These are phyloP conservation scores for Heliamphora pulchella DNA, from an alignment of 179 eudicot genomes.

Conservation along the genomic window DNA sequence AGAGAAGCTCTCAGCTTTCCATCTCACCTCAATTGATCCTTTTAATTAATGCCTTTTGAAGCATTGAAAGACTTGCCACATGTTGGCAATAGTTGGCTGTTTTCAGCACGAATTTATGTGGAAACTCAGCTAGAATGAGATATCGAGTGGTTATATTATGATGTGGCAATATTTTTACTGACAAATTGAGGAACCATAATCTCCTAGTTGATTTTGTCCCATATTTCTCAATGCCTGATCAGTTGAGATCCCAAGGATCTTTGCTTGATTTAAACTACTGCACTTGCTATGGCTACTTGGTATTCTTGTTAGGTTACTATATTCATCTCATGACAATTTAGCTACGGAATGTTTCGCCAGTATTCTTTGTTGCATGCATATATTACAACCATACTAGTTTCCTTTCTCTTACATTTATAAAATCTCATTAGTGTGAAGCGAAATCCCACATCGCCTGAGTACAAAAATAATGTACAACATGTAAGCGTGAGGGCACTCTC, in stretches of 20 bases:
- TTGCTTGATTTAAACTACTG: background rate
- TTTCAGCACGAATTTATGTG: background rate
- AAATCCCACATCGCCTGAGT: no score
- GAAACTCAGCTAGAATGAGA: background rate
- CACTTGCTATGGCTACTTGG: background rate
- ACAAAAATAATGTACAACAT: no score
- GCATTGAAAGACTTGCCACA: background rate
- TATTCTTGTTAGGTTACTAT: background rate
- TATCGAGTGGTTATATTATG: background rate
- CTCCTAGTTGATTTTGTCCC: background rate
- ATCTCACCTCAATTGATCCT: background rate
- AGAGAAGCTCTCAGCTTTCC: background rate
- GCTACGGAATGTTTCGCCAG: background rate
- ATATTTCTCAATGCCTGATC: background rate
- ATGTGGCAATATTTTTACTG: background rate
- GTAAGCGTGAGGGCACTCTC: no score
- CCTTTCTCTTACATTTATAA: background rate
- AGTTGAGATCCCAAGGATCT: background rate
- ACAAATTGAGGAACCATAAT: background rate
- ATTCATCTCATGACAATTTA: background rate
- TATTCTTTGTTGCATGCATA: slow-evolving; percentile 8
- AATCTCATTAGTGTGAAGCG: background rate
- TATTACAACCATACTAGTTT: background rate
- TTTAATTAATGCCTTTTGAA: background rate
- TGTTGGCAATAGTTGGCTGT: background rate